A percentile compares a stretch with the other conserved stretches of the same genome.
Evolutionary conservation across 768 basidiomycete species (phyloP).

Genomic region (Tricholoma terreum): DNA sequence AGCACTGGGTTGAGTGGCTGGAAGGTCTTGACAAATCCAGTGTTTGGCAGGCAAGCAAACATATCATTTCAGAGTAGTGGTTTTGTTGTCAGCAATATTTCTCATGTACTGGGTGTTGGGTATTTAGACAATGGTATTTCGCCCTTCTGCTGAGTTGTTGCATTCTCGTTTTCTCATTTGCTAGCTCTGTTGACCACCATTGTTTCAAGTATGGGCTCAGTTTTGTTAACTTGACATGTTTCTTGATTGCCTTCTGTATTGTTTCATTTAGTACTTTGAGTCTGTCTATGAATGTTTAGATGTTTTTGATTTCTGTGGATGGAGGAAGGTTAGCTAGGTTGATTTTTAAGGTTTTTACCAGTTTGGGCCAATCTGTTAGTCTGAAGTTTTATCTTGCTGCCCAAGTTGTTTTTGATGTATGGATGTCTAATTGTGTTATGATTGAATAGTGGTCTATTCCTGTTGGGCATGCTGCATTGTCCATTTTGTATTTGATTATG

Average conservation of each 20-base stretch:
- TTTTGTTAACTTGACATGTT: neutral
- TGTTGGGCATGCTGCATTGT: neutral
- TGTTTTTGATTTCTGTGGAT: too few species aligned
- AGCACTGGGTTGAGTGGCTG: too few species aligned
- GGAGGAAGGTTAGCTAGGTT: neutral
- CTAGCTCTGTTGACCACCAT: constrained; percentile 17
- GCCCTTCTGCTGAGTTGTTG: neutral
- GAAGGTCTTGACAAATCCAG: too few species aligned
- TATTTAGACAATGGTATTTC: neutral
- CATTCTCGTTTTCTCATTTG: neutral
- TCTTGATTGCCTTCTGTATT: too few species aligned
- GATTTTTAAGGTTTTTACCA: neutral
- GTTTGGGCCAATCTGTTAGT: neutral
- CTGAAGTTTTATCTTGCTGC: neutral
- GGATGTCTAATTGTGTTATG: neutral
- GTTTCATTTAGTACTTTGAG: too few species aligned
- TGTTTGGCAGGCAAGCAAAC: too few species aligned
- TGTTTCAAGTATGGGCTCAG: constrained; percentile 10
- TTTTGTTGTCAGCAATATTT: too few species aligned
- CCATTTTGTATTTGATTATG: neutral
- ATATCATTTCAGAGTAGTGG: too few species aligned
- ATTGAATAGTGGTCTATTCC: neutral
- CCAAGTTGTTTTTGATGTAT: neutral
- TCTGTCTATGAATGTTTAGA: neutral
- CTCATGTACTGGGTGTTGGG: too few species aligned